Evolutionary conservation across 768 basidiomycete genomes (phyloP).

Genomic region (Boletus rex-veris): DNA sequence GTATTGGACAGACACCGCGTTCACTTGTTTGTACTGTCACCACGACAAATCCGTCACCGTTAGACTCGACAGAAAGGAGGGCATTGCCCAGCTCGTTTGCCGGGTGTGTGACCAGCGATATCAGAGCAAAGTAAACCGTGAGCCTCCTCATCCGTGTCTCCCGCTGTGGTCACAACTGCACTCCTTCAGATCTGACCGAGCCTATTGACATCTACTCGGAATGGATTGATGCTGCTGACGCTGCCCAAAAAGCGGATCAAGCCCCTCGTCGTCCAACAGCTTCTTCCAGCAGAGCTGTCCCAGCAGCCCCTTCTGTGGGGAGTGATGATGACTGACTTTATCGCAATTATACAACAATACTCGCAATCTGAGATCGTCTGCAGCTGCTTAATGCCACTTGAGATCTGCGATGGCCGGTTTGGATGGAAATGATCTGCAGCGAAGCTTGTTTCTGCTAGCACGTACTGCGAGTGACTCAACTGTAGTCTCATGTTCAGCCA

Average conservation of each 20-base stretch:
- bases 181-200: slow-evolving; percentile 69
- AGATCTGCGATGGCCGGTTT: slow-evolving; percentile 4
- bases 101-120: slow-evolving; percentile 84
- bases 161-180: slow-evolving; percentile 4
- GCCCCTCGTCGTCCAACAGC: slow-evolving; percentile 47
- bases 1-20: slow-evolving; percentile 59
- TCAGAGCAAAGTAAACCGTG: slow-evolving; percentile 85
- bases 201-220: slow-evolving; percentile 88
- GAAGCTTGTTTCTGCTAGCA: neutral
- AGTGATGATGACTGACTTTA: slow-evolving; percentile 44
- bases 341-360: slow-evolving; percentile 22
- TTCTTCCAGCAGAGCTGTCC: slow-evolving; percentile 47
- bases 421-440: slow-evolving; percentile 8
- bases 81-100: slow-evolving; percentile 75
- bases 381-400: neutral
- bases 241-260: slow-evolving; percentile 65
- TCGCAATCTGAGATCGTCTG: slow-evolving; percentile 4
- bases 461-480: neutral
- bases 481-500: slow-evolving; percentile 25
- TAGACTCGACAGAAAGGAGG: slow-evolving; percentile 81
- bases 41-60: slow-evolving; percentile 88
- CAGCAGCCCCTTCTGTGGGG: slow-evolving; percentile 34
- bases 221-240: slow-evolving; percentile 88
- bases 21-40: slow-evolving; percentile 87
- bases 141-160: slow-evolving; percentile 24